Percentiles rank a stretch among this genome's conserved stretches.
These are phyloP conservation scores for Xanthoceras sorbifolium DNA, from an alignment of 345 rosid genomes.

Conservation along the genomic window DNA sequence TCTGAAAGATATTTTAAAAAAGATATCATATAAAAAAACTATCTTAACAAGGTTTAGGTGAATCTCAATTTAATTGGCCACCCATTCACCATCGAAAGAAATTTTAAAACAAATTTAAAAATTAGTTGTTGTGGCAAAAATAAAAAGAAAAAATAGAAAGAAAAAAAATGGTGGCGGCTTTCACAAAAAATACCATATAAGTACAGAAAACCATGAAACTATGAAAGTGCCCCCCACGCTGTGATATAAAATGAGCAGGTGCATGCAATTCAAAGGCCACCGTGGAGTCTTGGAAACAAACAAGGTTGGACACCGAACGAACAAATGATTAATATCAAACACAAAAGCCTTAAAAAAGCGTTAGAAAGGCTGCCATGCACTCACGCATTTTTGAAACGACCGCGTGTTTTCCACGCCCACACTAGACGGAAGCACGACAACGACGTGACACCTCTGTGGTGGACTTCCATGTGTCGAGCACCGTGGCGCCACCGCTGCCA, in stretches of 20 bases:
- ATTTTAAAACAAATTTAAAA: no score
- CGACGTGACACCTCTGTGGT: background rate
- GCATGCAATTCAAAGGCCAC: background rate
- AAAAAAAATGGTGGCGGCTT: background rate
- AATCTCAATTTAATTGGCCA: no score
- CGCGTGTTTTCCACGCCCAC: background rate
- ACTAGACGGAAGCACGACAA: constrained; percentile 9
- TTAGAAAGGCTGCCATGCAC: background rate
- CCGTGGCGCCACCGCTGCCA: background rate
- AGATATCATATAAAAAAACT: no score
- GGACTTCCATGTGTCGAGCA: constrained; percentile 15
- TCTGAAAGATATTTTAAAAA: no score
- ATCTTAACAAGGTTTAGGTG: no score
- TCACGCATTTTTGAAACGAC: background rate
- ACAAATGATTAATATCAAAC: background rate
- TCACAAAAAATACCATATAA: background rate
- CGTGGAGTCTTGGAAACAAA: background rate
- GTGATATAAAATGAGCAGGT: background rate
- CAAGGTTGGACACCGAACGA: constrained; percentile 2
- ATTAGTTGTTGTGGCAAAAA: no score
- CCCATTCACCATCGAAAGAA: no score
- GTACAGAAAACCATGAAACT: background rate
- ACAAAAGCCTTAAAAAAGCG: background rate
- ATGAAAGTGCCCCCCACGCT: background rate
- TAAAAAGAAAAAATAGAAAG: background rate